Evolutionary conservation across 1,284 basidiomycete species (phyloP).

Genomic region (Earliella scabrosa): DNA sequence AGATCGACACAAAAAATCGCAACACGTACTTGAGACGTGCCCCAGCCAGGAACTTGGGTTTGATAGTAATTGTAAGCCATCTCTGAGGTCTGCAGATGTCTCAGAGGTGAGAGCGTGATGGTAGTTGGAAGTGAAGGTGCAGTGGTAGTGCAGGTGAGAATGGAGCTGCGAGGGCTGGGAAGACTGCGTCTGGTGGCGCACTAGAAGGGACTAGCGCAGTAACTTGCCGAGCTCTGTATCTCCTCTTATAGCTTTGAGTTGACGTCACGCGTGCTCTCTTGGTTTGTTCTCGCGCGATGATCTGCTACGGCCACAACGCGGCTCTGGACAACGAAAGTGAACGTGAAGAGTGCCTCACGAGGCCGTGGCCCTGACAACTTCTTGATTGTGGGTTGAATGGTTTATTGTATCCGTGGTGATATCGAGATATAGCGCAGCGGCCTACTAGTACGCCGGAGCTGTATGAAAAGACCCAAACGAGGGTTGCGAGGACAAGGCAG

Average conservation of each 20-base stretch:
- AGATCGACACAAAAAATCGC: constrained; percentile 2
- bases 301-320: constrained; percentile 1
- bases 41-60: constrained; percentile 27
- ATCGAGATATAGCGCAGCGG: no score
- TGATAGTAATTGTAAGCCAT: constrained; percentile 34
- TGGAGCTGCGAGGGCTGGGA: constrained; percentile 8
- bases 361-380: neutral
- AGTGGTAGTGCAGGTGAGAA: constrained; percentile 1
- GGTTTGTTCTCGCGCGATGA: constrained; percentile 15
- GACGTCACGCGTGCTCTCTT: constrained; percentile 23
- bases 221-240: constrained; percentile 12
- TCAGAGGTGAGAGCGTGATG: neutral
- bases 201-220: constrained; percentile 16
- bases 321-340: neutral
- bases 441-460: no score
- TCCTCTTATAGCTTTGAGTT: constrained; percentile 22
- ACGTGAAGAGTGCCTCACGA: neutral
- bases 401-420: neutral
- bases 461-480: no score
- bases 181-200: constrained; percentile 10
- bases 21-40: constrained; percentile 26
- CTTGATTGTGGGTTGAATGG: neutral
- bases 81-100: neutral
- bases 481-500: neutral
- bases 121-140: neutral